phyloP scores from a whole-genome alignment of 495 filamentous ascomycete species.

The Penicillium waksmanii region DNA sequence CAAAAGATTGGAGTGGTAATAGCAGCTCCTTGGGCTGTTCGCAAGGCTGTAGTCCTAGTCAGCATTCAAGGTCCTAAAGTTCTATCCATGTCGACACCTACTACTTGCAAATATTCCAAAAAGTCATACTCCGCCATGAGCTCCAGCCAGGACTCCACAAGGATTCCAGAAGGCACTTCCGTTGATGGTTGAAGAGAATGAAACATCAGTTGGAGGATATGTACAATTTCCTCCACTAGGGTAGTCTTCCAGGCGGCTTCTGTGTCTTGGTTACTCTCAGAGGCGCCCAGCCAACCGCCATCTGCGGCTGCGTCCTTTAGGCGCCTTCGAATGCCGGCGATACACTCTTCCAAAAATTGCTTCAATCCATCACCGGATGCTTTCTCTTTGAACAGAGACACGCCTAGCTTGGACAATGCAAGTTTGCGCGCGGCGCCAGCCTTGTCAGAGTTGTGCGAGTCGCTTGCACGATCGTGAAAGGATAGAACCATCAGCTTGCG shows the following conservation, averaged over 20 bases:
- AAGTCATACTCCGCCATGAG: slow-evolving; percentile 68
- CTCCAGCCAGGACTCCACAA: slow-evolving; percentile 73
- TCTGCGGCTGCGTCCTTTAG: slow-evolving; percentile 49
- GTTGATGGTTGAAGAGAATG: slow-evolving; percentile 62
- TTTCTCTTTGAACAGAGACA: slow-evolving; percentile 35
- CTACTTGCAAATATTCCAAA: slow-evolving; percentile 60
- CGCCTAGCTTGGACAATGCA: slow-evolving; percentile 37
- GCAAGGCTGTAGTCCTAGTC: slow-evolving; percentile 43
- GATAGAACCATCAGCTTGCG: slow-evolving; percentile 50
- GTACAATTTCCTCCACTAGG: slow-evolving; percentile 67
- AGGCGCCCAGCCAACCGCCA: slow-evolving; percentile 54
- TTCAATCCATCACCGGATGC: slow-evolving; percentile 31
- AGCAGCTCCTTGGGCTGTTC: slow-evolving; percentile 54
- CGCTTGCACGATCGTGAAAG: slow-evolving; percentile 27
- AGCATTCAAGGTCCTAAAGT: slow-evolving; percentile 19
- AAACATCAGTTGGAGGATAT: slow-evolving; percentile 75
- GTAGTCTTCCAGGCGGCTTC: slow-evolving; percentile 66
- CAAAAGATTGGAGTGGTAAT: slow-evolving; percentile 65
- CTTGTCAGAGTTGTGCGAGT: slow-evolving; percentile 1
- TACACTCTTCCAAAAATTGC: slow-evolving; percentile 41
- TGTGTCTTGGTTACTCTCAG: slow-evolving; percentile 53
- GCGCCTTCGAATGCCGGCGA: slow-evolving; percentile 49
- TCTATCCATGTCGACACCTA: slow-evolving; percentile 39
- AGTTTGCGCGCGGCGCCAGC: slow-evolving; percentile 18
- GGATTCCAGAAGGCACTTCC: slow-evolving; percentile 57